A percentile compares a stretch with the other conserved stretches of the same genome.
These are phyloP conservation scores for Peronospora belbahrii DNA, from an alignment of 352 stramenopile genomes.

Conservation along the genomic window DNA sequence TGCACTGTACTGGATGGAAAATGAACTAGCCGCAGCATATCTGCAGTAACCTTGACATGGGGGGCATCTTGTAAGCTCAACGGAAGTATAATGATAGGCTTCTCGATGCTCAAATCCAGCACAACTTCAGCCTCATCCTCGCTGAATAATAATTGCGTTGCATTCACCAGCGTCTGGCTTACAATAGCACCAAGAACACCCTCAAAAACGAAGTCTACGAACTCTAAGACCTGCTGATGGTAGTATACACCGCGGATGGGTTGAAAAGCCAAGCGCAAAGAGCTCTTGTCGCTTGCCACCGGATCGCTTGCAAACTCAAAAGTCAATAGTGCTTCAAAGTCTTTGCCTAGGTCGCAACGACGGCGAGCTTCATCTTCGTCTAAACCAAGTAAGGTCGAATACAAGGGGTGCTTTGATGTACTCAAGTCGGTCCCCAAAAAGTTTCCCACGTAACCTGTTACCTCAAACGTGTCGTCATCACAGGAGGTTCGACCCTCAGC, in stretches of 20 bases:
- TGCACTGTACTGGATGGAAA: conserved; percentile 52
- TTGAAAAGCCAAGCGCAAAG: conserved; percentile 44
- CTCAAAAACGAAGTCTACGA: conserved; percentile 79
- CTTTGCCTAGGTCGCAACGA: conserved; percentile 1
- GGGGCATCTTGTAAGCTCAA: conserved; percentile 42
- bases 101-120: conserved; percentile 43
- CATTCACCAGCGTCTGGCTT: conserved; percentile 56
- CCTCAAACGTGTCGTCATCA: conserved; percentile 23
- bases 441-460: conserved; percentile 52
- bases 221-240: conserved; percentile 77
- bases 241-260: conserved; percentile 76
- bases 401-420: conserved; percentile 55
- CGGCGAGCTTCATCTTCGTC: conserved; percentile 28
- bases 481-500: conserved; percentile 1
- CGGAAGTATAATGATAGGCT: conserved; percentile 63
- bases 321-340: conserved; percentile 15
- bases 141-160: conserved; percentile 62
- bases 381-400: conserved; percentile 57
- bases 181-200: conserved; percentile 68
- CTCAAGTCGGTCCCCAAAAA: conserved; percentile 71
- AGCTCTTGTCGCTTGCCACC: conserved; percentile 29
- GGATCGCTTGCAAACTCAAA: conserved; percentile 22
- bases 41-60: conserved; percentile 53
- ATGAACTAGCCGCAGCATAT: conserved; percentile 48
- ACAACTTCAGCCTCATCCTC: conserved; percentile 51